phyloP scores from a whole-genome alignment of 176 grass and related monocot species.

The Bothriochloa decipiens region DNA sequence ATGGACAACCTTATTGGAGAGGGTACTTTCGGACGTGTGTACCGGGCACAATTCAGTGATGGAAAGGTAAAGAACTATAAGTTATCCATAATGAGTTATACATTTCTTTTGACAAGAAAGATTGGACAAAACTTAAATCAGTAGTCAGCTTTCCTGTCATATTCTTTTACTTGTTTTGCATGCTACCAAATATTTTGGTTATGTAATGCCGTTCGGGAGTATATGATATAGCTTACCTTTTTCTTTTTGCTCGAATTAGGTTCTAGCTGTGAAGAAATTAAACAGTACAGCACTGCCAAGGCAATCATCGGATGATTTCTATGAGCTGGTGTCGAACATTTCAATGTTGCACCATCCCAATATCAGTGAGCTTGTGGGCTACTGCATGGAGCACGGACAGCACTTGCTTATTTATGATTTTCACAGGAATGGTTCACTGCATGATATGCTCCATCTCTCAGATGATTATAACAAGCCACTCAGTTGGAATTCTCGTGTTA shows the following conservation, averaged over 20 bases:
- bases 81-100: background rate
- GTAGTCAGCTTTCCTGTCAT: background rate
- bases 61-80: conserved; percentile 66
- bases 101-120: conserved; percentile 19
- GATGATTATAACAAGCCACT: conserved; percentile 83
- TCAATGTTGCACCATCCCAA: conserved; percentile 86
- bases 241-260: conserved; percentile 40
- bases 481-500: conserved; percentile 84
- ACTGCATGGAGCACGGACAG: conserved; percentile 90
- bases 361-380: conserved; percentile 88
- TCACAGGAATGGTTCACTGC: conserved; percentile 78
- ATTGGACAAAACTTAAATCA: conserved; percentile 21
- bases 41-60: conserved; percentile 76
- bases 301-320: conserved; percentile 74
- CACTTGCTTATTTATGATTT: conserved; percentile 83
- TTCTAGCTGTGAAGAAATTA: conserved; percentile 92
- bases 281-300: conserved; percentile 56
- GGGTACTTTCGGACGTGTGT: conserved; percentile 80
- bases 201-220: background rate
- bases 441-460: conserved; percentile 82
- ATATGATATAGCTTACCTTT: conserved; percentile 20
- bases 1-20: conserved; percentile 86
- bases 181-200: background rate
- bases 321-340: conserved; percentile 70
- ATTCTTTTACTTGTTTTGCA: conserved; percentile 4